A percentile compares a stretch with the other conserved stretches of the same genome.
Evolutionary conservation across 345 rosid species (phyloP).

Genomic region (Toxicodendron radicans): DNA sequence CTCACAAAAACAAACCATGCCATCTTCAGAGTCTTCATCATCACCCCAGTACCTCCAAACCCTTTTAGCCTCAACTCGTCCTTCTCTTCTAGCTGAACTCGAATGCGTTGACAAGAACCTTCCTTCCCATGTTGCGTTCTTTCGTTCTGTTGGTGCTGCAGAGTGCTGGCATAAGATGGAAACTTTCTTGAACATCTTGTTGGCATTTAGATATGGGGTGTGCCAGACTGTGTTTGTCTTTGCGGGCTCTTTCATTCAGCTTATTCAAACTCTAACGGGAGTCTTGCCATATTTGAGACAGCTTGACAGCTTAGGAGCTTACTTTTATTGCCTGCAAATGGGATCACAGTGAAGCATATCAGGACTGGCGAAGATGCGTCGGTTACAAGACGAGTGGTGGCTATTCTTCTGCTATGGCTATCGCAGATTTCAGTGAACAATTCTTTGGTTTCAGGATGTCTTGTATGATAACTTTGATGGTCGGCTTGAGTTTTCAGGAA

Average conservation of each 20-base stretch:
- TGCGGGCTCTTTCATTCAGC: slow-evolving; percentile 97
- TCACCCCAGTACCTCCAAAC: slow-evolving; percentile 25
- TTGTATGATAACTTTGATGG: slow-evolving; percentile 64
- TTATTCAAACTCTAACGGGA: slow-evolving; percentile 87
- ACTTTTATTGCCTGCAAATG: slow-evolving; percentile 53
- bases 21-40: slow-evolving; percentile 21
- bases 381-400: slow-evolving; percentile 69
- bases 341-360: slow-evolving; percentile 66
- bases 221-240: slow-evolving; percentile 76
- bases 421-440: slow-evolving; percentile 96
- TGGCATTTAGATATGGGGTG: slow-evolving; percentile 48
- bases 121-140: slow-evolving; percentile 60
- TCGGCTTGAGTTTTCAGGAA: slow-evolving; percentile 63
- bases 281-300: slow-evolving; percentile 69
- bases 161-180: slow-evolving; percentile 99
- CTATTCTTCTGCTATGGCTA: slow-evolving; percentile 68
- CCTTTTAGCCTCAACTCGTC: slow-evolving; percentile 61
- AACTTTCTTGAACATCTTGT: slow-evolving; percentile 82
- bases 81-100: slow-evolving; percentile 89
- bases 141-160: slow-evolving; percentile 90
- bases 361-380: slow-evolving; percentile 71
- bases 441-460: slow-evolving; percentile 68
- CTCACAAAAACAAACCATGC: slow-evolving; percentile 5
- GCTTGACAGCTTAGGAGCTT: too few species aligned
- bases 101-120: slow-evolving; percentile 56